Base-by-base conservation (phyloP, 805 yeast genomes). In the Kluyveromyces nonfermentans region DNA sequence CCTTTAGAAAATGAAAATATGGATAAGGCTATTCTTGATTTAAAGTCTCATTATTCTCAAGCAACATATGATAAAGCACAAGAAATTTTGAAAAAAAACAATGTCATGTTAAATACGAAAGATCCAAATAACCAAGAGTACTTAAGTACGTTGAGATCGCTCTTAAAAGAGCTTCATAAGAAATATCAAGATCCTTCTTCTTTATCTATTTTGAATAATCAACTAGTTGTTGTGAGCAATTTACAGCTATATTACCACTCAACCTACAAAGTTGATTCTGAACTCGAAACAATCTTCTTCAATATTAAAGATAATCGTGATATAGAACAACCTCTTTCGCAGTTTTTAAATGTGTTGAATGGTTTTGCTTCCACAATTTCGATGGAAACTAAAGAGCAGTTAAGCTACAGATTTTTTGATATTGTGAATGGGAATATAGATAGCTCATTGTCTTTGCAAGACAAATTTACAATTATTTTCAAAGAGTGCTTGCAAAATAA, bases 101-200 rank as follows among this genome's bases (percentile, higher is more conserved):
- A 55, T 14, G 50, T 54, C 18, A 50, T 58, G 6, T 34, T 48
- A n/a, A 22, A 50, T 5, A 48, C 49, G 3, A 52, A 56, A 20
- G 57, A 56, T 19, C 55, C 66, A 19, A 46, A 62, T 5, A 66
- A 67, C 33, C 61, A 64, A 39, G 71, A 71, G 25, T 80, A 80
- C 52, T 80, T 95, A 84, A 67, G 74, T 30, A 77, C 81, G 47
- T 73, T 89, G 45, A 82, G 79, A 46, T 71, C 85, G 2, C 67
- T 88, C 20, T 81, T 95, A 56, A 75, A 74, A 44, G 96, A 88
- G 54, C 69, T 84, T 42, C 74, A 73, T 46, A 81, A 74, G 46
- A 71, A 72, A 38, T 69, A 78, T 16, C 71, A 73, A 46, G 93
- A 85, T 53, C 71, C 82, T 0, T 67, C 85, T 33, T 65, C 78